These are phyloP conservation scores for Gracilaria gracilis DNA, from an alignment of 23 red algal species.

Conservation along the genomic window DNA sequence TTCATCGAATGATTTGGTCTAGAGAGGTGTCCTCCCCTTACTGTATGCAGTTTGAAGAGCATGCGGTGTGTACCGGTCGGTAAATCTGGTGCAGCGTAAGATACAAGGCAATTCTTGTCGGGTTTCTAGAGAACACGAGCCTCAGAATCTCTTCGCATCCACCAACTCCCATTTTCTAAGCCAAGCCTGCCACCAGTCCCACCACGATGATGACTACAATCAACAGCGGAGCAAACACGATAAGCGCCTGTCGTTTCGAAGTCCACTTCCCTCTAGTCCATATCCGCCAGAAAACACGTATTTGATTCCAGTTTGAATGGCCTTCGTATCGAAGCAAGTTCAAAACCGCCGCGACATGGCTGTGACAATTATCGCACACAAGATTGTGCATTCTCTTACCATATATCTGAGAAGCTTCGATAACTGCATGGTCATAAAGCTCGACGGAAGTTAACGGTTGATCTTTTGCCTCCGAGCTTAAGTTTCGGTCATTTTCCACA, in stretches of 20 bases:
- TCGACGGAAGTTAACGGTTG: neutral
- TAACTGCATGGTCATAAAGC: conserved; percentile 54
- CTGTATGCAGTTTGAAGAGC: too few relatives aligned
- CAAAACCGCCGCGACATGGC: conserved; percentile 58
- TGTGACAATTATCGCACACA: conserved; percentile 63
- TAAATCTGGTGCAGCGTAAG: neutral
- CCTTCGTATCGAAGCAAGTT: conserved; percentile 64
- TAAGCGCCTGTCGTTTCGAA: neutral
- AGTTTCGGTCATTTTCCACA: neutral
- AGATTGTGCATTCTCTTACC: conserved; percentile 67
- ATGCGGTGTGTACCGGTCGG: too few relatives aligned
- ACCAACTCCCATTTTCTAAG: neutral
- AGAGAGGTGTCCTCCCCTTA: too few relatives aligned
- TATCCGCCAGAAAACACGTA: conserved; percentile 45
- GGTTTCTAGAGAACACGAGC: neutral
- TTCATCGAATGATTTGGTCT: too few relatives aligned
- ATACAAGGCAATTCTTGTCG: neutral
- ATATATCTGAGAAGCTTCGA: conserved; percentile 39
- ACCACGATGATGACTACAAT: neutral
- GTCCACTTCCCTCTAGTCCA: conserved; percentile 54
- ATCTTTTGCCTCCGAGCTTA: neutral
- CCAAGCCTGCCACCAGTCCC: neutral
- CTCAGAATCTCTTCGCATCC: neutral
- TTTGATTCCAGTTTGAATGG: conserved; percentile 54
- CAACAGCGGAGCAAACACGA: conserved; percentile 9